Base-by-base conservation (phyloP, 805 yeast species). In the Scheffersomyces stipitis region DNA sequence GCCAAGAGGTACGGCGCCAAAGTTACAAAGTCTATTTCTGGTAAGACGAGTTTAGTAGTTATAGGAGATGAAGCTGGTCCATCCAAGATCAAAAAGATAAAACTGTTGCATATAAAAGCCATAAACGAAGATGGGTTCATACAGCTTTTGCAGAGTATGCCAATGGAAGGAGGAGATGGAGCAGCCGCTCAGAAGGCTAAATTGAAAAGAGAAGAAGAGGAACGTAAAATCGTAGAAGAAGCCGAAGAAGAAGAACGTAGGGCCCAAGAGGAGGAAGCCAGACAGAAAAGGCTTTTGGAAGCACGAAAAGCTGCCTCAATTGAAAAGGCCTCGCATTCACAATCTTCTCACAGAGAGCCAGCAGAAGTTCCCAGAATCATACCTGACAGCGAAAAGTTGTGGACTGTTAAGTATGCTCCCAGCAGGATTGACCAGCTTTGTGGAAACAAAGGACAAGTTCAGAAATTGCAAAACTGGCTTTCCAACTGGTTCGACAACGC, bases 11-110 rank as follows among this genome's bases (percentile, higher is more conserved):
- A 91, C 52, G 99, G 99, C 12, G 99, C 96, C 3, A 81, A 81
- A 50, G 95, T 91, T 13, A 86, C 95, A 4, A 80, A 86, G 49
- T 77, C 96, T 0, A 83, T 91, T 17, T 85, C 93, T 38, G 79
- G 87, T 8, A 86, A 83, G 52, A 93, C 99, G 1, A 77, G 88
- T 16, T 70, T 89, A 31, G 96, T 91, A 2, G 97, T 93, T 1
- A 71, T 93, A 20, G 99, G 99, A 5, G 88, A 76, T 35, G 97
- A 93, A 48, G 98, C 99, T 2, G 99, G 99, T 0, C 97, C 98
- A 2, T 80, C 88, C n/a, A 93, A 93, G 60, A 79, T 93, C 29
- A 78, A 78, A 50, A 86, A 82, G 52, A 91, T 95, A 46, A 82
- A 78, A 50, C 76, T 79, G 35, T 67, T 81, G 45, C 74, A 77